Conservation (phyloP, 768 basidiomycete species). For the Mycena epipterygia region DNA sequence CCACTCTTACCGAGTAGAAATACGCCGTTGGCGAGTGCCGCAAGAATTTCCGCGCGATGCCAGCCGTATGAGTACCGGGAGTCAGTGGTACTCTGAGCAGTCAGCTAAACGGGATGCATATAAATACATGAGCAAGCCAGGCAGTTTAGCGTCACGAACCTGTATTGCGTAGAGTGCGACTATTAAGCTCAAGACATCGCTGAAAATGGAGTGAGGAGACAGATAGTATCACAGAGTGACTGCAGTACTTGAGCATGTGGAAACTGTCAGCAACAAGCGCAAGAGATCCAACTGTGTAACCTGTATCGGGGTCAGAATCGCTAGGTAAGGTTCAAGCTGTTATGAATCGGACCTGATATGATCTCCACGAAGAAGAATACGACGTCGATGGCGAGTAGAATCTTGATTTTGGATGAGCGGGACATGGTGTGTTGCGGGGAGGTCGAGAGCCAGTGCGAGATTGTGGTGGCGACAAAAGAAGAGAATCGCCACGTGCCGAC, state of each 20-base stretch:
- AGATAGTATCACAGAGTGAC: too few species aligned
- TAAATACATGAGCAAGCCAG: constrained; percentile 25
- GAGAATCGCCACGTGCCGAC: too few species aligned
- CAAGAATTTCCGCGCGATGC: constrained; percentile 97
- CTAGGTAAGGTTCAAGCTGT: too few species aligned
- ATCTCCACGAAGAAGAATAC: constrained; percentile 91
- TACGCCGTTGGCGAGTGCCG: constrained; percentile 95
- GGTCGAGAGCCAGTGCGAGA: too few species aligned
- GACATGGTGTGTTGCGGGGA: too few species aligned
- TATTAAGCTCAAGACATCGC: constrained; percentile 95
- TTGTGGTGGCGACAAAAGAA: too few species aligned
- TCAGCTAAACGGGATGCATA: constrained; percentile 61
- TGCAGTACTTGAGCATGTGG: constrained; percentile 95
- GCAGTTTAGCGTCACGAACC: constrained; percentile 50
- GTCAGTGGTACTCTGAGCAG: constrained; percentile 68
- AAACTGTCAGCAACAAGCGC: constrained; percentile 97
- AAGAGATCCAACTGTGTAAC: constrained; percentile 96
- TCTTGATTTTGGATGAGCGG: constrained; percentile 79
- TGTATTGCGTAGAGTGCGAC: constrained; percentile 97
- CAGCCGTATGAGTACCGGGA: constrained; percentile 96
- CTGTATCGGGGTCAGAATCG: constrained; percentile 54
- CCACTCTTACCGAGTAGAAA: constrained; percentile 74
- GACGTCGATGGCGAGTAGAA: constrained; percentile 88
- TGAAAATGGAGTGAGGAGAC: constrained; percentile 51
- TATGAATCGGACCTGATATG: constrained; percentile 69